Evolutionary conservation across 768 basidiomycete genomes (phyloP).

Genomic region (Termitomyces sp.): DNA sequence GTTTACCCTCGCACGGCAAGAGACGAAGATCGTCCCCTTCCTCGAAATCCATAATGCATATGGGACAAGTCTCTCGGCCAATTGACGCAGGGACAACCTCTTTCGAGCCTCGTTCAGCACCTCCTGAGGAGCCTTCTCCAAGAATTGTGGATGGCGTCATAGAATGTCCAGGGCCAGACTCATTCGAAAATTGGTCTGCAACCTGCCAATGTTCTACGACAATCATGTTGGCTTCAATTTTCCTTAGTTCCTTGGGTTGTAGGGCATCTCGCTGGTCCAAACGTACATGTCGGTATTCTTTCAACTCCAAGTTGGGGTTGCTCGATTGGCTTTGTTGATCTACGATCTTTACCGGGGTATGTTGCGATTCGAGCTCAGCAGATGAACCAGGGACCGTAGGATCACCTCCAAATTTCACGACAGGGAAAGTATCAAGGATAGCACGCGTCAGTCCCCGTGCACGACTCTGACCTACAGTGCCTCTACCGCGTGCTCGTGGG

Average conservation of each 20-base stretch:
- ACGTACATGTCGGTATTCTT: slow-evolving; percentile 14
- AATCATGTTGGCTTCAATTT: not conserved
- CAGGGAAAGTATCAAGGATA: slow-evolving; percentile 92
- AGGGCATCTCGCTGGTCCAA: not conserved
- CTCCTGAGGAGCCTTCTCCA: slow-evolving; percentile 17
- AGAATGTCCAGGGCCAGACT: not conserved
- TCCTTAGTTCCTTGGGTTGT: not conserved
- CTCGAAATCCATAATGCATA: slow-evolving; percentile 92
- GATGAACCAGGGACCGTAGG: not conserved
- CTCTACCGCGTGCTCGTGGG: slow-evolving; percentile 45
- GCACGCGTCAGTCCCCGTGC: slow-evolving; percentile 86
- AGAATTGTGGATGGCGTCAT: slow-evolving; percentile 2
- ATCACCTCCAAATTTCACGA: slow-evolving; percentile 72
- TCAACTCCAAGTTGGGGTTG: slow-evolving; percentile 5
- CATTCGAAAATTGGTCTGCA: not conserved
- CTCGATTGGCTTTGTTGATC: slow-evolving; percentile 15
- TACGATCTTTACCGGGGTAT: slow-evolving; percentile 17
- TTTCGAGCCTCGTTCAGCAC: slow-evolving; percentile 16
- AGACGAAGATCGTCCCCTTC: slow-evolving; percentile 89
- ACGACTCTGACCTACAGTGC: slow-evolving; percentile 51
- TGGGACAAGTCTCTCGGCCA: slow-evolving; percentile 86
- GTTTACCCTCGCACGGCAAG: slow-evolving; percentile 87
- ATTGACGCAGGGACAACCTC: slow-evolving; percentile 59
- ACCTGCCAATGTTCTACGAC: not conserved
- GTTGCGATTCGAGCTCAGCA: not conserved